A percentile compares a stretch with the other conserved stretches of the same genome.
These are phyloP conservation scores for Neobulgaria alba DNA, from an alignment of 2,329 filamentous ascomycete species.

Conservation along the genomic window DNA sequence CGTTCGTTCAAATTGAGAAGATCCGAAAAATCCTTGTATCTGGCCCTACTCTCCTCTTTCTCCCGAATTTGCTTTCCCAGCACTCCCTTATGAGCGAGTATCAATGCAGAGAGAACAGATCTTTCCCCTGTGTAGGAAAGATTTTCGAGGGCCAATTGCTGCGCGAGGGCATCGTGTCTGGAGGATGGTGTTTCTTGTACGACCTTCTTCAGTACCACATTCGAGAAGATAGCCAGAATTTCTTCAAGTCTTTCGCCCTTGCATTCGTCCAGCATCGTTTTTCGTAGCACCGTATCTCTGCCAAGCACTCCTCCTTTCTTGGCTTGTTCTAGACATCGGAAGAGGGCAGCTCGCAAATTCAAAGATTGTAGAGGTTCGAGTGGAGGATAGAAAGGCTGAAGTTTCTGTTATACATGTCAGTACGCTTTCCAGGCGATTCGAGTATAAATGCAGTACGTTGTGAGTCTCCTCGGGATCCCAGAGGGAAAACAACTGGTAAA, in stretches of 20 bases:
- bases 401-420: constrained; percentile 50
- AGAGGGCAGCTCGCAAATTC: constrained; percentile 77
- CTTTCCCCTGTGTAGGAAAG: constrained; percentile 47
- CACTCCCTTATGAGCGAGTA: constrained; percentile 64
- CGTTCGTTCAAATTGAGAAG: constrained; percentile 56
- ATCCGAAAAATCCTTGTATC: constrained; percentile 55
- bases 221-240: constrained; percentile 74
- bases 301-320: constrained; percentile 84
- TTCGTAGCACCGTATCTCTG: constrained; percentile 71
- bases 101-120: constrained; percentile 52
- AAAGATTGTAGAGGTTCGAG: constrained; percentile 83
- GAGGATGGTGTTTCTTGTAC: constrained; percentile 38
- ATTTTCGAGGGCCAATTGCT: constrained; percentile 49
- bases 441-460: constrained; percentile 42
- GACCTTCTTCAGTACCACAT: constrained; percentile 66
- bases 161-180: constrained; percentile 39
- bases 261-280: constrained; percentile 96
- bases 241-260: constrained; percentile 87
- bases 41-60: constrained; percentile 49
- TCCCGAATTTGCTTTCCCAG: constrained; percentile 49
- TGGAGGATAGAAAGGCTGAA: constrained; percentile 84
- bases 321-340: constrained; percentile 70
- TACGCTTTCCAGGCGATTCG: not conserved
- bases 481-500: constrained; percentile 78
- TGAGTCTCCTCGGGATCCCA: constrained; percentile 73